Conservation (phyloP, 2,329 filamentous ascomycete species). For the Alternaria arborescens region DNA sequence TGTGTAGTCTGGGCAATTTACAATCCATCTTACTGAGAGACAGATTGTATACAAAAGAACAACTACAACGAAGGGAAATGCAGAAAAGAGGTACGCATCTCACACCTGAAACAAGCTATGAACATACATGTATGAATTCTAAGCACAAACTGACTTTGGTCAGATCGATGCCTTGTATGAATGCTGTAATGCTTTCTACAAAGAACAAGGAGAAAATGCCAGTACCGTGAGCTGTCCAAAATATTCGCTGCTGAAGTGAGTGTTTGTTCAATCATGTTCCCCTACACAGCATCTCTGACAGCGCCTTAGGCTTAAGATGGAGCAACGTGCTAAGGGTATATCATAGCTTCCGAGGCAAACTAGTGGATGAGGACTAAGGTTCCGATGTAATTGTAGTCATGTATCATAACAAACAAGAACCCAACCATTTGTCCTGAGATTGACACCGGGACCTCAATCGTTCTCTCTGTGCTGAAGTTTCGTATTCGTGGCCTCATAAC, state of each 20-base stretch:
- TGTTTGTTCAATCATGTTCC: background rate
- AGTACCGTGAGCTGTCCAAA: constrained; percentile 86
- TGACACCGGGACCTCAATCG: background rate
- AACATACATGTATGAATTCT: background rate
- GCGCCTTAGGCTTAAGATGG: constrained; percentile 73
- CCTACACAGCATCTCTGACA: constrained; percentile 17
- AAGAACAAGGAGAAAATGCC: constrained; percentile 77
- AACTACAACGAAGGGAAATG: constrained; percentile 88
- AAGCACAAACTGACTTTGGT: constrained; percentile 30
- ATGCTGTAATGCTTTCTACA: constrained; percentile 91
- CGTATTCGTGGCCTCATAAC: background rate
- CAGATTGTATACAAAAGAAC: constrained; percentile 85
- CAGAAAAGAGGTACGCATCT: constrained; percentile 59
- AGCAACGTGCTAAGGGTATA: constrained; percentile 68
- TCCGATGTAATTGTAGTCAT: background rate
- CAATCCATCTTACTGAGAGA: constrained; percentile 9
- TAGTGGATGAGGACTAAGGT: background rate
- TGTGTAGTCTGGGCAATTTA: constrained; percentile 47
- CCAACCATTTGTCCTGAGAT: background rate
- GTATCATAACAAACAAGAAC: background rate
- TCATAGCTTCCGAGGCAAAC: constrained; percentile 5
- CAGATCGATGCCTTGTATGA: constrained; percentile 88
- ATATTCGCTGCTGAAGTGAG: constrained; percentile 71
- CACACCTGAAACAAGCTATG: background rate
- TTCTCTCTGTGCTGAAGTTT: background rate